Conservation (phyloP, 2,329 filamentous ascomycete species). For the Hymenoscyphus scutula region DNA sequence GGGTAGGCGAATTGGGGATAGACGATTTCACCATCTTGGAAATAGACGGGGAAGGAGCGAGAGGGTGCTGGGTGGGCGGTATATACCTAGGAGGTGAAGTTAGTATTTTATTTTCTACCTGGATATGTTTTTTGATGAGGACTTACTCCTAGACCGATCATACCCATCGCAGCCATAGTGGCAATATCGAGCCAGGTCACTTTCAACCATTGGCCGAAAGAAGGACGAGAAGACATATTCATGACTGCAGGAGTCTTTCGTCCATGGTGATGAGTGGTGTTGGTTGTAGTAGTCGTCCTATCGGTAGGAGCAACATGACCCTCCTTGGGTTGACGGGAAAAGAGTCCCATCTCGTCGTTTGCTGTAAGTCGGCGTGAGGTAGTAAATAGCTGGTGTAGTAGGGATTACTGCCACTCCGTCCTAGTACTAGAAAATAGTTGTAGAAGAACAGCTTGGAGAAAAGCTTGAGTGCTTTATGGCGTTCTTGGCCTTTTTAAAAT, state of each 20-base stretch:
- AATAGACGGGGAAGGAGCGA: slow-evolving; percentile 68
- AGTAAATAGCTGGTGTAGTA: neutral
- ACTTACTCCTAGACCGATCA: slow-evolving; percentile 63
- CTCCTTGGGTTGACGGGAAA: slow-evolving; percentile 18
- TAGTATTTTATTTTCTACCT: slow-evolving; percentile 8
- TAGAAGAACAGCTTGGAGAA: neutral
- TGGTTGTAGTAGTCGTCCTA: slow-evolving; percentile 14
- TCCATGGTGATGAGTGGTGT: slow-evolving; percentile 12
- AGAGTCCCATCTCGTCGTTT: slow-evolving; percentile 24
- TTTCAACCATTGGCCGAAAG: slow-evolving; percentile 69
- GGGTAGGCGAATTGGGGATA: slow-evolving; percentile 71
- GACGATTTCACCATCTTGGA: slow-evolving; percentile 65
- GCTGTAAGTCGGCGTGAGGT: neutral
- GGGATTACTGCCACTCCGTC: neutral
- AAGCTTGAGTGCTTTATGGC: neutral
- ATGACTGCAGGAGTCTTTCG: slow-evolving; percentile 24
- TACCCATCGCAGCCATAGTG: slow-evolving; percentile 65
- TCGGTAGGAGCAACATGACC: slow-evolving; percentile 16
- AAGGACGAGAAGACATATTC: slow-evolving; percentile 51
- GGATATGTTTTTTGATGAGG: neutral
- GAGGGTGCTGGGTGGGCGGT: slow-evolving; percentile 62
- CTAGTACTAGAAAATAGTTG: neutral
- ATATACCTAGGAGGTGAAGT: slow-evolving; percentile 49
- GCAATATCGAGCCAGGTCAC: slow-evolving; percentile 64
- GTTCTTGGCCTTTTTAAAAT: neutral